Base-by-base conservation (phyloP, 441 rosid species). In the Lagerstroemia fauriei region DNA sequence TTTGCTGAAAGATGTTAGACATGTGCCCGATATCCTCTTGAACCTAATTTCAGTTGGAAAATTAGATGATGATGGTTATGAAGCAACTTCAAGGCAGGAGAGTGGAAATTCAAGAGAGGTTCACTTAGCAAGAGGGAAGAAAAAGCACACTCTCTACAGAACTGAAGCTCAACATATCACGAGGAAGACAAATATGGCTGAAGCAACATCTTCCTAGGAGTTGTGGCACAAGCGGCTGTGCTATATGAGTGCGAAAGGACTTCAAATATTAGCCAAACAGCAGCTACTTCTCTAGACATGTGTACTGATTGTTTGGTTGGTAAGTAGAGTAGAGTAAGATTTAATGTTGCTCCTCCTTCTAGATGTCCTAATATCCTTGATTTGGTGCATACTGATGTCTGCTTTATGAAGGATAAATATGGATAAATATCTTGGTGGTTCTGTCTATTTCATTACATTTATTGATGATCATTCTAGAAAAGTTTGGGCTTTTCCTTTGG, bases 41-140 rank as follows among this genome's bases (percentile, higher is more conserved):
- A 78, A 78, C 38, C 47, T 61, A n/a, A 78, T 78, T 41, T 44
- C 24, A 2, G 4, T 27, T 13, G 25, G 31, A 6, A 66, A 31
- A 3, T n/a, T 78, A 0, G 46, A 27, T 31, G 20, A 47, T 38
- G 29, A 27, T 24, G 32, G 27, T 11, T 75, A 46, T 76, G 25
- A 38, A 72, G 76, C 1, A 11, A 51, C 8, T 78, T 82, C 51
- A 17, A 56, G 10, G 22, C 56, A 27, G 56, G 73, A 1, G 22
- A 78, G 48, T 85, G 78, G 80, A 84, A 80, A 47, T 56, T 84
- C 24, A 80, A 53, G 25, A 83, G 70, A 69, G 47, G 83, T 20
- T 63, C 24, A 18, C 0, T 84, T 14, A 27, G 72, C 73, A 11
- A 46, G 34, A 61, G 78, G 71, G n/a, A 79, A 31, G 10, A 85